These are phyloP conservation scores for Monilinia vaccinii-corymbosi DNA, from an alignment of 2,329 filamentous ascomycete species.

Conservation along the genomic window DNA sequence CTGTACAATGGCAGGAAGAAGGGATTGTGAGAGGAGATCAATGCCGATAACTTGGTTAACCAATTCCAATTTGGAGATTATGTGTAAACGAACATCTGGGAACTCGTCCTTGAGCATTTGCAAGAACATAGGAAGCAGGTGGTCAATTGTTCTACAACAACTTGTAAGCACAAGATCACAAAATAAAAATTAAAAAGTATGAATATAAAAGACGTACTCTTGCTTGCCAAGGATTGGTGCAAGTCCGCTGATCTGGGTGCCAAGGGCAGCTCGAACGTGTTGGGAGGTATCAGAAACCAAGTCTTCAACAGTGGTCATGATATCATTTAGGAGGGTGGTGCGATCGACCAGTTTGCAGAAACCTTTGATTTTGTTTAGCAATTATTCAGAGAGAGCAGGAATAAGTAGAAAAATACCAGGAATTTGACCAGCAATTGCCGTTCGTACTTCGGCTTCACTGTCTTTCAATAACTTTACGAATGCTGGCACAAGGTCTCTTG, in stretches of 20 bases:
- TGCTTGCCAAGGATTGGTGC: constrained; percentile 97
- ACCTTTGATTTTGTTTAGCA: constrained; percentile 41
- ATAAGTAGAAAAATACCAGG: constrained; percentile 45
- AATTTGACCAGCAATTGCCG: constrained; percentile 94
- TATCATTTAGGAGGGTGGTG: constrained; percentile 81
- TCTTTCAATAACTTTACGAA: constrained; percentile 98
- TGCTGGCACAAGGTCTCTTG: constrained; percentile 85
- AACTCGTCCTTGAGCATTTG: constrained; percentile 99
- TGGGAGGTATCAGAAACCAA: constrained; percentile 93
- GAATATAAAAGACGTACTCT: constrained; percentile 53
- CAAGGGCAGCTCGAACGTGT: constrained; percentile 89
- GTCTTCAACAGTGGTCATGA: constrained; percentile 94
- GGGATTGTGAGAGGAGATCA: constrained; percentile 88
- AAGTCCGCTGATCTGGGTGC: constrained; percentile 92
- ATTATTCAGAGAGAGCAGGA: background rate
- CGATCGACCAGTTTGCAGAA: constrained; percentile 89
- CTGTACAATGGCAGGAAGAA: constrained; percentile 94
- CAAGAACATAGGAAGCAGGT: constrained; percentile 96
- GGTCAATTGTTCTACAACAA: constrained; percentile 70
- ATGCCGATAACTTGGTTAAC: constrained; percentile 99
- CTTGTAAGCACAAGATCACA: constrained; percentile 17
- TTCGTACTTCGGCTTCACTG: constrained; percentile 93
- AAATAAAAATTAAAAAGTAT: background rate
- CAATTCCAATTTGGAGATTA: constrained; percentile 98
- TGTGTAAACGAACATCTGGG: constrained; percentile 94